These are phyloP conservation scores for Venturia aucupariae DNA, from an alignment of 2,329 filamentous ascomycete species.

Conservation along the genomic window DNA sequence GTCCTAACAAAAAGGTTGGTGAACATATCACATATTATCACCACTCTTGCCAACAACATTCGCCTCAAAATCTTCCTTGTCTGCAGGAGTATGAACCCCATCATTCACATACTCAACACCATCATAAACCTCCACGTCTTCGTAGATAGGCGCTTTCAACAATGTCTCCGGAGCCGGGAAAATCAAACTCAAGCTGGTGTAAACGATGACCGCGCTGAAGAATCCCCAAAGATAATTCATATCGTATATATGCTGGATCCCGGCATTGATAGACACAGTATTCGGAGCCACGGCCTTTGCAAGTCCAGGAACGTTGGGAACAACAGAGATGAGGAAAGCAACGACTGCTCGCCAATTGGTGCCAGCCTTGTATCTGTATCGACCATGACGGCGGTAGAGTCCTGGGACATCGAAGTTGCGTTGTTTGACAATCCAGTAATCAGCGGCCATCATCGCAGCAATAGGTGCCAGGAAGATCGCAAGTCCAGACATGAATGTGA, in stretches of 20 bases:
- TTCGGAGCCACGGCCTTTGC: background rate
- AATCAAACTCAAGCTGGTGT: conserved; percentile 24
- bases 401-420: conserved; percentile 19
- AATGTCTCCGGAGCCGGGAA: conserved; percentile 24
- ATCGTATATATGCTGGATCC: conserved; percentile 26
- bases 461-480: conserved; percentile 24
- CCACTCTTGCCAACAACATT: conserved; percentile 1
- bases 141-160: conserved; percentile 20
- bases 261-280: conserved; percentile 19
- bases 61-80: background rate
- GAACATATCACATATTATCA: background rate
- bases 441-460: conserved; percentile 12
- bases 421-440: conserved; percentile 19
- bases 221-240: conserved; percentile 33
- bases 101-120: conserved; percentile 11
- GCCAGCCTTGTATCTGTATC: conserved; percentile 14
- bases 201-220: conserved; percentile 27
- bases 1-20: background rate
- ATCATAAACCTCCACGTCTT: conserved; percentile 24
- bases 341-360: conserved; percentile 15
- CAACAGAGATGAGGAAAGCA: conserved; percentile 17
- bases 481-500: conserved; percentile 20
- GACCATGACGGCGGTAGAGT: conserved; percentile 18
- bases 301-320: conserved; percentile 19
- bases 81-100: background rate